These are phyloP conservation scores for Boechera retrofracta DNA, from an alignment of 345 rosid species.

Conservation along the genomic window DNA sequence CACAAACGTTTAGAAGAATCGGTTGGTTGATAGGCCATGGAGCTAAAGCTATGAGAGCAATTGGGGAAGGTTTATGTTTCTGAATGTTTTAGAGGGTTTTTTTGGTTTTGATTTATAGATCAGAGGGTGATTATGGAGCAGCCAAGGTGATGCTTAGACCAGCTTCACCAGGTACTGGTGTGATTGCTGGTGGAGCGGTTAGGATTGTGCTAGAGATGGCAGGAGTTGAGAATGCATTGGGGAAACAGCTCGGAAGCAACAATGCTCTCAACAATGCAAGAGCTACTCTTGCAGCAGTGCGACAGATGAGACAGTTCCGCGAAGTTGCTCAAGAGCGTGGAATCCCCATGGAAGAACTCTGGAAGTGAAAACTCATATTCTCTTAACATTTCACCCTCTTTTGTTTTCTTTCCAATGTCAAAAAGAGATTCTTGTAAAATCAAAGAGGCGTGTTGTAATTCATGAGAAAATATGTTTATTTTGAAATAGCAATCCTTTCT, in stretches of 20 bases:
- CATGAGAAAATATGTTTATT: slow-evolving; percentile 30
- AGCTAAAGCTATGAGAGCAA: neutral
- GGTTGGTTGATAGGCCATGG: neutral
- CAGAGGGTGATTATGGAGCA: slow-evolving; percentile 87
- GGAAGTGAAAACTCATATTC: slow-evolving; percentile 59
- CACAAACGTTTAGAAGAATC: slow-evolving; percentile 12
- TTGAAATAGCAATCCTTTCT: slow-evolving; percentile 24
- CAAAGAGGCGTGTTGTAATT: slow-evolving; percentile 36
- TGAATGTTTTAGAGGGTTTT: neutral
- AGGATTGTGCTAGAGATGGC: slow-evolving; percentile 94
- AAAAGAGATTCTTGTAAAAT: slow-evolving; percentile 36
- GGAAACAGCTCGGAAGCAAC: slow-evolving; percentile 80
- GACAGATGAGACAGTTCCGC: slow-evolving; percentile 76
- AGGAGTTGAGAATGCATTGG: slow-evolving; percentile 83
- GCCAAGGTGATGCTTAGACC: slow-evolving; percentile 97
- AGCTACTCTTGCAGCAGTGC: slow-evolving; percentile 83
- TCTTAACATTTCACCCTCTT: slow-evolving; percentile 11
- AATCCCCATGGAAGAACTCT: slow-evolving; percentile 89
- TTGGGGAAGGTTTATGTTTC: neutral
- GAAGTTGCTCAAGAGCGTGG: slow-evolving; percentile 92
- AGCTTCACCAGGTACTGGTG: slow-evolving; percentile 91
- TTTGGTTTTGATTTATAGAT: slow-evolving; percentile 49
- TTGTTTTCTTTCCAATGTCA: slow-evolving; percentile 5
- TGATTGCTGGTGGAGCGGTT: slow-evolving; percentile 93
- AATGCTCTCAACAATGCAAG: slow-evolving; percentile 93